Evolutionary conservation across 306 rosid species (phyloP).

Genomic region (Elaeagnus macrophylla): DNA sequence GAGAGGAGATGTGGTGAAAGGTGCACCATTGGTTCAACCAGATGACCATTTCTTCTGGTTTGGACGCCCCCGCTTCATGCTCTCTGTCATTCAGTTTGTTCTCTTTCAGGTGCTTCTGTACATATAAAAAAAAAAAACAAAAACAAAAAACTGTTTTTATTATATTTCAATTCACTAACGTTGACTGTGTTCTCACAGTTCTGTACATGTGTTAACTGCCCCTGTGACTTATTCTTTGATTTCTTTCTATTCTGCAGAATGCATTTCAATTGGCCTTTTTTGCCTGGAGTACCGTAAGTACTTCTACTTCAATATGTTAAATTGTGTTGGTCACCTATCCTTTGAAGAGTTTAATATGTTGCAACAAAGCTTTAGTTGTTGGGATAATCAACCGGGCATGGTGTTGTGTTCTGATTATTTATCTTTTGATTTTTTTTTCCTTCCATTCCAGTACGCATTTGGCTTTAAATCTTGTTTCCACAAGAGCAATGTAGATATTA

Average conservation of each 20-base stretch:
- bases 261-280: conserved; percentile 78
- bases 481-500: too few species aligned
- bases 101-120: conserved; percentile 52
- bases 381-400: too few species aligned
- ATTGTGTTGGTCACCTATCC: too few species aligned
- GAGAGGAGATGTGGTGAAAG: conserved; percentile 32
- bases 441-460: too few species aligned
- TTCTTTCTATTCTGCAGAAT: conserved; percentile 38
- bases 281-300: conserved; percentile 55
- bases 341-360: too few species aligned
- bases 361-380: too few species aligned
- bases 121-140: too few species aligned
- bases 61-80: conserved; percentile 47
- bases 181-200: background rate
- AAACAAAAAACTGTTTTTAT: background rate
- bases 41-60: conserved; percentile 82
- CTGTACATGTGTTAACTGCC: background rate
- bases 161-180: background rate
- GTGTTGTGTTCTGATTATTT: too few species aligned
- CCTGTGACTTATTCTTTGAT: too few species aligned
- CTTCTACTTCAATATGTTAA: background rate
- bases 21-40: conserved; percentile 66
- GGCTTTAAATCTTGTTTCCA: too few species aligned
- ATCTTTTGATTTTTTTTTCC: too few species aligned
- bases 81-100: conserved; percentile 55